phyloP scores from a whole-genome alignment of 768 basidiomycete genomes.

The Lactifluus subvellereus region DNA sequence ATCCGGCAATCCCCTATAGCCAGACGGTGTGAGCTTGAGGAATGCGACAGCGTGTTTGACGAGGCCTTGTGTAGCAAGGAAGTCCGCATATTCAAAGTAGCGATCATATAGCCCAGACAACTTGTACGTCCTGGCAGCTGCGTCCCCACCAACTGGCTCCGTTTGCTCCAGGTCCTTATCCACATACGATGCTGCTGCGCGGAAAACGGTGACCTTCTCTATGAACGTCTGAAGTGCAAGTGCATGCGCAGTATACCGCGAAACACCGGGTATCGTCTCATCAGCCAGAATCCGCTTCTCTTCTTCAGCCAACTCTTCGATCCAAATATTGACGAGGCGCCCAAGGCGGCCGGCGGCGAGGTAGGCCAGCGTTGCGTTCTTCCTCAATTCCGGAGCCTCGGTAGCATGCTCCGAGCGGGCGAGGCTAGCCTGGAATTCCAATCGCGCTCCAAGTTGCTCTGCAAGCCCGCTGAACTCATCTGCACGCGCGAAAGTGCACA shows the following conservation, averaged over 20 bases:
- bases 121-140: conserved; percentile 65
- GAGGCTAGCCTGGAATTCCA: conserved; percentile 79
- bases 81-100: conserved; percentile 93
- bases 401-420: conserved; percentile 45
- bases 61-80: conserved; percentile 87
- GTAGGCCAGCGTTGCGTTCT: conserved; percentile 89
- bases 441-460: conserved; percentile 85
- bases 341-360: conserved; percentile 88
- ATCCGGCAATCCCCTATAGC: conserved; percentile 61
- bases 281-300: conserved; percentile 49
- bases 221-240: conserved; percentile 88
- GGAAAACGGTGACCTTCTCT: conserved; percentile 95
- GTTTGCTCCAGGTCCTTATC: conserved; percentile 57
- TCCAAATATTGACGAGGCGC: conserved; percentile 85
- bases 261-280: conserved; percentile 38
- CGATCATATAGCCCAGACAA: conserved; percentile 83
- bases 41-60: conserved; percentile 76
- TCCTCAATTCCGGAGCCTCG: conserved; percentile 53
- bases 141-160: conserved; percentile 34
- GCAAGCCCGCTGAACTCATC: conserved; percentile 85
- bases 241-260: conserved; percentile 73
- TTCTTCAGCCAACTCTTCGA: conserved; percentile 83
- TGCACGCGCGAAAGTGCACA: conserved; percentile 86
- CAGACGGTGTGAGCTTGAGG: conserved; percentile 69
- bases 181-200: conserved; percentile 73